phyloP scores from a whole-genome alignment of 2,329 filamentous ascomycete genomes.

The Hymenoscyphus occultus region DNA sequence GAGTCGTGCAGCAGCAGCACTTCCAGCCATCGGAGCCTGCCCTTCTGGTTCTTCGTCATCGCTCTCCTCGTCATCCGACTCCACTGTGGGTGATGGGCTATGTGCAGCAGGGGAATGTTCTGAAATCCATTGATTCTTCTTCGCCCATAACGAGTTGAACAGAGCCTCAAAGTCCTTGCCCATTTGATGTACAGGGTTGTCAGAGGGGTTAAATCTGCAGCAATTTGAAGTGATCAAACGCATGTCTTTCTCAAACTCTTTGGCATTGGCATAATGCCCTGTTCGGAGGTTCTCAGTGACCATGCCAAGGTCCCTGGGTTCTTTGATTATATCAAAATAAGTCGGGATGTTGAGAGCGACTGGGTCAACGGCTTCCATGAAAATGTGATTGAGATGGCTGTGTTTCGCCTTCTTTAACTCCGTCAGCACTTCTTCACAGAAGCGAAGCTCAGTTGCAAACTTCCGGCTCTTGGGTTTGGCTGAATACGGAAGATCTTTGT shows the following conservation, averaged over 20 bases:
- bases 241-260: constrained; percentile 83
- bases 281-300: constrained; percentile 72
- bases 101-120: constrained; percentile 65
- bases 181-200: constrained; percentile 68
- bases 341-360: constrained; percentile 90
- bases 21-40: constrained; percentile 37
- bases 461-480: constrained; percentile 89
- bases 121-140: constrained; percentile 78
- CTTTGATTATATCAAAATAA: constrained; percentile 92
- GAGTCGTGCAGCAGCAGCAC: constrained; percentile 44
- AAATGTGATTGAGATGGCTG: constrained; percentile 64
- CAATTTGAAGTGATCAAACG: constrained; percentile 85
- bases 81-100: constrained; percentile 63
- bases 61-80: constrained; percentile 67
- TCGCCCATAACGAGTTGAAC: constrained; percentile 72
- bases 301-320: constrained; percentile 92
- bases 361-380: constrained; percentile 83
- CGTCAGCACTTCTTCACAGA: constrained; percentile 77
- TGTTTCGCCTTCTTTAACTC: constrained; percentile 77
- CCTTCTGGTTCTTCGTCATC: constrained; percentile 59
- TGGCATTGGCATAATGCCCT: constrained; percentile 76
- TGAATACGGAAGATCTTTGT: constrained; percentile 86
- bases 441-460: constrained; percentile 82
- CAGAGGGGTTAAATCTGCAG: constrained; percentile 82
- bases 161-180: constrained; percentile 71